phyloP scores from a whole-genome alignment of 352 stramenopile species.

The Globisporangium irregulare region DNA sequence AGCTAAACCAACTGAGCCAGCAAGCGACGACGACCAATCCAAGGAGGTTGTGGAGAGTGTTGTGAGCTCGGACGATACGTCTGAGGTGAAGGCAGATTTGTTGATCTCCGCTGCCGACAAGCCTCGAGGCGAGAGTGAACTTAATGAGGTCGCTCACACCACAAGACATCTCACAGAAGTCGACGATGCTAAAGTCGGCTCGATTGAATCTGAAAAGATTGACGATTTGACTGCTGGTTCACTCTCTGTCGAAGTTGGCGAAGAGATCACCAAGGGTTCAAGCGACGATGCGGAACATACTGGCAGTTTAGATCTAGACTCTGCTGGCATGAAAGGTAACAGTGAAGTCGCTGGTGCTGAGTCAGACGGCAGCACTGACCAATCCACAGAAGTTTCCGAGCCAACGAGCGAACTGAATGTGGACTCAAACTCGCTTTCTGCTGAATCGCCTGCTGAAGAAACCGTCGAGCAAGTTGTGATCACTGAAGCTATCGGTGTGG shows the following conservation, averaged over 20 bases:
- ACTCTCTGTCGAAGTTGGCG: not conserved
- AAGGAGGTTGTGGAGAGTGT: not conserved
- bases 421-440: not conserved
- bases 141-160: not conserved
- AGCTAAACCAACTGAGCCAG: not conserved
- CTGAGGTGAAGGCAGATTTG: not conserved
- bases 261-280: not conserved
- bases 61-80: not conserved
- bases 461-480: not conserved
- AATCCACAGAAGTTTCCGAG: not conserved
- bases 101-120: not conserved
- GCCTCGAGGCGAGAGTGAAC: not conserved
- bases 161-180: not conserved
- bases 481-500: conserved; percentile 5
- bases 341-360: not conserved
- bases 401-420: not conserved
- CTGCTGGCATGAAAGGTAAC: not conserved
- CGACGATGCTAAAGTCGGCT: not conserved
- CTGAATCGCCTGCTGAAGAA: not conserved
- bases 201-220: not conserved
- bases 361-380: not conserved
- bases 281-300: not conserved
- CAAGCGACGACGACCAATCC: not conserved
- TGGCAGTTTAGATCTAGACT: not conserved
- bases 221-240: not conserved